These are phyloP conservation scores for Firmiana major DNA, from an alignment of 345 rosid genomes.

Conservation along the genomic window DNA sequence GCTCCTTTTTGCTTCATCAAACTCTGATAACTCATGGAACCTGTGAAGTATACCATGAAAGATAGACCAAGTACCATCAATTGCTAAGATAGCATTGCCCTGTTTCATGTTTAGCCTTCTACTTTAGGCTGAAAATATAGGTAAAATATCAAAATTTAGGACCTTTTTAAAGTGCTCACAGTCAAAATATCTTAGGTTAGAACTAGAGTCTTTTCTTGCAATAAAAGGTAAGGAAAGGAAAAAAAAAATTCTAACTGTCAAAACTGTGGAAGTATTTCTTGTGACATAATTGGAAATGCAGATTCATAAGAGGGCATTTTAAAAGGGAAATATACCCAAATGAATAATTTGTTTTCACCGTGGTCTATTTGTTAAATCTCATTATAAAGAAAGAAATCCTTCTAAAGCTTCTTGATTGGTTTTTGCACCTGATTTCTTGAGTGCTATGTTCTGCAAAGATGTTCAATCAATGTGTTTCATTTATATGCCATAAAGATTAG, in stretches of 20 bases:
- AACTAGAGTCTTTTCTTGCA: neutral
- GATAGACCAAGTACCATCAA: neutral
- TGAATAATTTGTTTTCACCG: neutral
- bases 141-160: neutral
- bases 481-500: neutral
- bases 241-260: neutral
- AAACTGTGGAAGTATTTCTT: neutral
- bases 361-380: neutral
- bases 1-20: conserved; percentile 82
- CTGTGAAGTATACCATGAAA: conserved; percentile 19
- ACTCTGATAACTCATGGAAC: conserved; percentile 71
- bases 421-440: neutral
- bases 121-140: neutral
- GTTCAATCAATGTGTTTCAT: neutral
- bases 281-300: neutral
- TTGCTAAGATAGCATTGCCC: neutral
- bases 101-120: neutral
- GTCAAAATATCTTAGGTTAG: neutral
- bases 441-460: neutral
- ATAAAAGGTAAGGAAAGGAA: neutral
- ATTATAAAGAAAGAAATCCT: too few species aligned
- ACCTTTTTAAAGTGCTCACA: neutral
- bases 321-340: neutral
- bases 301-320: neutral
- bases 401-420: neutral